A percentile compares a stretch with the other conserved stretches of the same genome.
Conservation (phyloP, 2,329 filamentous ascomycete genomes). For the Raffaelea deltoideospora region DNA sequence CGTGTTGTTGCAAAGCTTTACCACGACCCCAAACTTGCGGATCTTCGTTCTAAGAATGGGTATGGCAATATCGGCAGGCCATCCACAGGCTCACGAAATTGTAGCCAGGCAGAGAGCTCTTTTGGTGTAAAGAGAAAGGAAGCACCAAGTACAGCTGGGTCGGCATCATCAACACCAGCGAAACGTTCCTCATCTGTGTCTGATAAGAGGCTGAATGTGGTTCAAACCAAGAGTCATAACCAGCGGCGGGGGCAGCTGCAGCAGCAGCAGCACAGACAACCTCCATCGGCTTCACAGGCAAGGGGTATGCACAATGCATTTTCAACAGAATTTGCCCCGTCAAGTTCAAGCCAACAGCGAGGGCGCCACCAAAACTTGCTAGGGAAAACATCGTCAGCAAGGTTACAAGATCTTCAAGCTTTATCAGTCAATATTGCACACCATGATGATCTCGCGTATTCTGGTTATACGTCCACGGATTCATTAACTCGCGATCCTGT, state of each 20-base stretch:
- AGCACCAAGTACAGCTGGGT: background rate
- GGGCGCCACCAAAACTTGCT: too few relatives aligned
- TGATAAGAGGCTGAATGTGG: too few relatives aligned
- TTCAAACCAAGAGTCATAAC: background rate
- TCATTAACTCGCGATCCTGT: slow-evolving; percentile 31
- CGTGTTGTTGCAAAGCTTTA: slow-evolving; percentile 38
- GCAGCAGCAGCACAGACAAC: background rate
- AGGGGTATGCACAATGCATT: too few relatives aligned
- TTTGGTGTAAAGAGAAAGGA: slow-evolving; percentile 5
- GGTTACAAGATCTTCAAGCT: too few relatives aligned
- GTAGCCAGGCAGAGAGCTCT: too few relatives aligned
- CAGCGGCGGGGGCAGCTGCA: background rate
- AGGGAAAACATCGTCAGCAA: too few relatives aligned
- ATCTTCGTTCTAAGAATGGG: slow-evolving; percentile 34
- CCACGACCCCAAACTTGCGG: slow-evolving; percentile 35
- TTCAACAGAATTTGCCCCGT: too few relatives aligned
- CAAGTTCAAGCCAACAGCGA: too few relatives aligned
- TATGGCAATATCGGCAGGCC: slow-evolving; percentile 43
- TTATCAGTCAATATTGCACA: too few relatives aligned
- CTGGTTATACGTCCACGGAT: slow-evolving; percentile 36
- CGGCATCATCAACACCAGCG: background rate
- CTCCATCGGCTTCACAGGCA: too few relatives aligned
- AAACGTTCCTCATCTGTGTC: background rate
- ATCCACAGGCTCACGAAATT: slow-evolving; percentile 14
- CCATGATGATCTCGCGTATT: slow-evolving; percentile 24